Evolutionary conservation across 2,329 filamentous ascomycete genomes (phyloP).

Genomic region (Cladosporium sphaerospermum): DNA sequence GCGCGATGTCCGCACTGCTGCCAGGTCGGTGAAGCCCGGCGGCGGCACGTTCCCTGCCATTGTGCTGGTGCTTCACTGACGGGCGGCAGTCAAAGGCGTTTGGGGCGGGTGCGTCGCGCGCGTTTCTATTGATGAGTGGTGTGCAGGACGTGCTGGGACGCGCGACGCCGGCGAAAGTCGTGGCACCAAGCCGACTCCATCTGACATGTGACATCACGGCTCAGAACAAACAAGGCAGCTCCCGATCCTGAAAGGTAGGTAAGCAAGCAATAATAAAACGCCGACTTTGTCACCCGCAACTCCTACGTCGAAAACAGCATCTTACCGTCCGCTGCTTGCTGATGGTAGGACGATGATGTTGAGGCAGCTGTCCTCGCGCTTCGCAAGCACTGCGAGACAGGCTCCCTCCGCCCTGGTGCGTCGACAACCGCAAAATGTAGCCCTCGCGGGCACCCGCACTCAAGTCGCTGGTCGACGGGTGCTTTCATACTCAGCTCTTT

Average conservation of each 20-base stretch:
- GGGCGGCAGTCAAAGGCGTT: not conserved
- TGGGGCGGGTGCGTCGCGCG: not conserved
- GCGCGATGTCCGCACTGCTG: slow-evolving; percentile 14
- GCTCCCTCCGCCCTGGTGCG: slow-evolving; percentile 47
- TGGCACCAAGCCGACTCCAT: not conserved
- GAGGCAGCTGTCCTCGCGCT: slow-evolving; percentile 69
- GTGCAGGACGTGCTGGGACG: not conserved
- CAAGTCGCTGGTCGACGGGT: slow-evolving; percentile 18
- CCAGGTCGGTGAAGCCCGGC: slow-evolving; percentile 23
- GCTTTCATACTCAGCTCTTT: slow-evolving; percentile 22
- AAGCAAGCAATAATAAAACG: not conserved
- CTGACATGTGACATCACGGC: slow-evolving; percentile 7
- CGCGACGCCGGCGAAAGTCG: slow-evolving; percentile 5
- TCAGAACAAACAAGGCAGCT: not conserved
- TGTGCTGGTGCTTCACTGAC: not conserved
- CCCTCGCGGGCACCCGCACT: slow-evolving; percentile 16
- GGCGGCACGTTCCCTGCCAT: slow-evolving; percentile 14
- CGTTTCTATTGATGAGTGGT: not conserved
- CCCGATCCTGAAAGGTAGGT: not conserved
- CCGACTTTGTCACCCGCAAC: not conserved
- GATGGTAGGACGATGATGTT: slow-evolving; percentile 25
- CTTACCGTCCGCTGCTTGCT: not conserved
- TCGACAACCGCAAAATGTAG: slow-evolving; percentile 27
- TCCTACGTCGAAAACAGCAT: not conserved
- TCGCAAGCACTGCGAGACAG: slow-evolving; percentile 61